Percentiles rank a stretch among this genome's conserved stretches.
phyloP scores from a whole-genome alignment of 345 rosid genomes.

The Hevea brasiliensis region DNA sequence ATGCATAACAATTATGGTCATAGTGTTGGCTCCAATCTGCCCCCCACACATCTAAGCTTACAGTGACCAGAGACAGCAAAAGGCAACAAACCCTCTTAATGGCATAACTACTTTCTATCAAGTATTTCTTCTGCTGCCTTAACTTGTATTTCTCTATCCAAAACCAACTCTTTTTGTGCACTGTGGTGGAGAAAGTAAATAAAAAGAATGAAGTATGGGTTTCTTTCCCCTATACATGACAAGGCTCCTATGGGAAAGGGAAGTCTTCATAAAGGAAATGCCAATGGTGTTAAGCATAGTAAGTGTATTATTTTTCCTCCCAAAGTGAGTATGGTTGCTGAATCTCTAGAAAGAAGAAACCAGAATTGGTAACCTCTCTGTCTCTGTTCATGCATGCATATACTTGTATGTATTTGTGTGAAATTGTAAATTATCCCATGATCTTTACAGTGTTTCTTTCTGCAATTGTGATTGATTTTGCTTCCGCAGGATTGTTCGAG shows the following conservation, averaged over 20 bases:
- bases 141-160: not conserved
- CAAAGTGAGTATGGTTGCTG: constrained; percentile 30
- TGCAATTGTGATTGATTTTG: not conserved
- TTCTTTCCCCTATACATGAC: not conserved
- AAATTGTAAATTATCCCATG: not conserved
- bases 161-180: not conserved
- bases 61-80: constrained; percentile 18
- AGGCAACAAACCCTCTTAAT: constrained; percentile 34
- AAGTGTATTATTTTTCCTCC: constrained; percentile 38
- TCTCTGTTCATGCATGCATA: not conserved
- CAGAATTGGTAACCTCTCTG: constrained; percentile 33
- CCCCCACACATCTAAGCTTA: constrained; percentile 8
- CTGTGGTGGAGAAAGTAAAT: not conserved
- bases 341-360: constrained; percentile 42
- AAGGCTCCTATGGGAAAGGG: constrained; percentile 16
- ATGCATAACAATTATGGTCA: constrained; percentile 14
- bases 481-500: constrained; percentile 42
- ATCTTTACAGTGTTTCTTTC: not conserved
- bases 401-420: not conserved
- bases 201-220: constrained; percentile 26
- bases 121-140: not conserved
- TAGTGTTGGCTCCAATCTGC: constrained; percentile 13
- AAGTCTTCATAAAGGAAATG: constrained; percentile 16
- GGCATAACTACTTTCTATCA: constrained; percentile 19
- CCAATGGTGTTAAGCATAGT: constrained; percentile 22